Percentiles rank a stretch among this genome's conserved stretches.
Conservation (phyloP, 139 green algal species). For the Tetradesmus obliquus region DNA sequence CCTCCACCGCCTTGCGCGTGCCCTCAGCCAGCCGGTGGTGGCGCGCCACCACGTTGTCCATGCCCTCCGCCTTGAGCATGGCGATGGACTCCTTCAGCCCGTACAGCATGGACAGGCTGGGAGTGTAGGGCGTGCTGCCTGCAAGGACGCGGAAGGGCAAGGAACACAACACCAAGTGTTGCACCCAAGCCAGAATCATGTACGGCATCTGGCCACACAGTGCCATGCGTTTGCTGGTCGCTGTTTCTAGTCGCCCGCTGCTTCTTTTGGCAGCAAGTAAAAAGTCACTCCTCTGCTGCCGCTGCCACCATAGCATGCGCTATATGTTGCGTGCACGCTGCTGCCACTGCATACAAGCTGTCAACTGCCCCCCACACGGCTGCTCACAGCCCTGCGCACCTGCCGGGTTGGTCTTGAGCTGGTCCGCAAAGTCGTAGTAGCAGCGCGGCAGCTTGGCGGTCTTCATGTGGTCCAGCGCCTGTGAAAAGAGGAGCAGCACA, state of each 20-base stretch:
- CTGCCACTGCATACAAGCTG: neutral
- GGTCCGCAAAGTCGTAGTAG: constrained; percentile 94
- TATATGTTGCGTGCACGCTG: neutral
- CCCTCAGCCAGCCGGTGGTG: constrained; percentile 88
- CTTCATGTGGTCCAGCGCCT: constrained; percentile 82
- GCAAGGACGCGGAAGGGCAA: neutral
- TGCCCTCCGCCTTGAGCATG: constrained; percentile 83
- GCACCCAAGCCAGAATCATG: no score
- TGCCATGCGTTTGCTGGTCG: no score
- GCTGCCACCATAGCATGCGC: neutral
- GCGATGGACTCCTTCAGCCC: constrained; percentile 83
- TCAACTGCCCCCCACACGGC: neutral
- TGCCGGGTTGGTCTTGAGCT: constrained; percentile 74
- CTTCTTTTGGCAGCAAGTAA: no score
- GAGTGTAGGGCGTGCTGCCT: constrained; percentile 86
- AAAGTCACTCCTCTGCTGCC: no score
- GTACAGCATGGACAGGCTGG: constrained; percentile 90
- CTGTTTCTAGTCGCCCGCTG: no score
- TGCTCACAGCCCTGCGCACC: neutral
- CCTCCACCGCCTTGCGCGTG: constrained; percentile 85
- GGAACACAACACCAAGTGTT: no score
- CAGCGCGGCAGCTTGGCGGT: constrained; percentile 76
- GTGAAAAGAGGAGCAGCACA: constrained; percentile 8
- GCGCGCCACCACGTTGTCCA: constrained; percentile 88
- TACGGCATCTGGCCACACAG: neutral